Base-by-base conservation (phyloP, 306 rosid genomes). In the Dalbergia cultrata region DNA sequence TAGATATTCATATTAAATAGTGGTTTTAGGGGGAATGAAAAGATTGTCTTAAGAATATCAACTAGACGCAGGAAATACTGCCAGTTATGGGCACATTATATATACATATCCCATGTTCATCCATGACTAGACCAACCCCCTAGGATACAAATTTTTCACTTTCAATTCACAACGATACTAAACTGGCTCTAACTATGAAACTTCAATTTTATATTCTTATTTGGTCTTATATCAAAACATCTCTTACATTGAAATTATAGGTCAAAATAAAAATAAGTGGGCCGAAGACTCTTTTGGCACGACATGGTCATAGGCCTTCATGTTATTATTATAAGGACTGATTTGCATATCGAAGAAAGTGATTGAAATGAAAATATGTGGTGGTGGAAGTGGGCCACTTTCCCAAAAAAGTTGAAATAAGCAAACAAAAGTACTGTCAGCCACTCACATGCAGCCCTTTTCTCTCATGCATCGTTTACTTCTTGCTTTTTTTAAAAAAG, bases 391-490 rank as follows among this genome's bases (percentile, higher is more conserved):
- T 76, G 85, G 85, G 13, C 65, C 82, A 44, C 84, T 79, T 31
- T 43, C 66, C 9, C 10, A 76, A 83, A 72, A 79, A 81, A 64
- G 81, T n/a, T 59, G 74, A 70, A 43, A 62, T 34, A 62, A 34
- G 47, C 72, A 60, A 61, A 83, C 78, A 85, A 82, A 81, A 81
- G 78, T 82, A 53, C 53, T 67, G 90, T 78, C 90, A 82, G 80
- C 85, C 86, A 59, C 82, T 82, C 95, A 89, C 92, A 87, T 88
- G 92, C 90, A 81, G 54, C 59, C 56, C 79, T 34, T 53, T 64
- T n/a, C 39, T n/a, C 39, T 12, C 33, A 10, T 9, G 73, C 75
- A 67, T 75, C 59, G 67, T 57, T 78, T 52, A n/a, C 5, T 34
- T 17, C 13, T 16, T 33, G 12, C 0, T n/a, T 74, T 7, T 26